Conservation (phyloP, 805 yeast genomes). For the Isabelozyma pseudorhagii region DNA sequence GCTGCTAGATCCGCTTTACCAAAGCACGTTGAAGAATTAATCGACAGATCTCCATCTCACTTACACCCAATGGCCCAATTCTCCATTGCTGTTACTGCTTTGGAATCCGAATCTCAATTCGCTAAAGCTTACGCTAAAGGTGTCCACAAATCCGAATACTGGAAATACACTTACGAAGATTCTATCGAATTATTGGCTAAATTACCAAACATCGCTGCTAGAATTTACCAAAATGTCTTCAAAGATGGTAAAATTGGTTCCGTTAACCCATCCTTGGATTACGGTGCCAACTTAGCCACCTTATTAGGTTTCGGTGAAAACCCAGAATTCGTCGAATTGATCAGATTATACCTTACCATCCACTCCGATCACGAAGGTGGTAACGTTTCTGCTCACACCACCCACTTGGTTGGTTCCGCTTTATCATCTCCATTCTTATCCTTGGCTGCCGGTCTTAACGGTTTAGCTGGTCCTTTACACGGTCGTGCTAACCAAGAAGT, state of each 20-base stretch:
- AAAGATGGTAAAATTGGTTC: constrained; percentile 57
- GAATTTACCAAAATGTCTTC: constrained; percentile 63
- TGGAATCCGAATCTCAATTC: constrained; percentile 68
- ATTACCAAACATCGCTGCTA: constrained; percentile 72
- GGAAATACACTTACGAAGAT: constrained; percentile 77
- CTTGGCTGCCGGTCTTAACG: constrained; percentile 75
- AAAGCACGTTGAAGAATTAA: constrained; percentile 54
- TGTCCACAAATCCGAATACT: constrained; percentile 63
- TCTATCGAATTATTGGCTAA: constrained; percentile 66
- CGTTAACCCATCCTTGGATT: constrained; percentile 56
- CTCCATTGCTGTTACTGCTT: constrained; percentile 69
- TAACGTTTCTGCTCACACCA: constrained; percentile 77
- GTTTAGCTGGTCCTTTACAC: constrained; percentile 84
- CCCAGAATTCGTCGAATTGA: constrained; percentile 61
- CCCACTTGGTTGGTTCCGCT: constrained; percentile 81
- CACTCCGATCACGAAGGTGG: constrained; percentile 87
- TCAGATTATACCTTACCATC: constrained; percentile 69
- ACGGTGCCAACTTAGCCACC: constrained; percentile 68
- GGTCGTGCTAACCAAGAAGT: constrained; percentile 88
- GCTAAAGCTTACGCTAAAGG: constrained; percentile 73
- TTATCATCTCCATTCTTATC: constrained; percentile 73
- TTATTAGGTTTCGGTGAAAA: constrained; percentile 59
- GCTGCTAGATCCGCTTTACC: constrained; percentile 68
- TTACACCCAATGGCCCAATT: constrained; percentile 86
- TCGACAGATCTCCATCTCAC: constrained; percentile 62